phyloP scores from a whole-genome alignment of 106 monocot species.

The Allium fistulosum region DNA sequence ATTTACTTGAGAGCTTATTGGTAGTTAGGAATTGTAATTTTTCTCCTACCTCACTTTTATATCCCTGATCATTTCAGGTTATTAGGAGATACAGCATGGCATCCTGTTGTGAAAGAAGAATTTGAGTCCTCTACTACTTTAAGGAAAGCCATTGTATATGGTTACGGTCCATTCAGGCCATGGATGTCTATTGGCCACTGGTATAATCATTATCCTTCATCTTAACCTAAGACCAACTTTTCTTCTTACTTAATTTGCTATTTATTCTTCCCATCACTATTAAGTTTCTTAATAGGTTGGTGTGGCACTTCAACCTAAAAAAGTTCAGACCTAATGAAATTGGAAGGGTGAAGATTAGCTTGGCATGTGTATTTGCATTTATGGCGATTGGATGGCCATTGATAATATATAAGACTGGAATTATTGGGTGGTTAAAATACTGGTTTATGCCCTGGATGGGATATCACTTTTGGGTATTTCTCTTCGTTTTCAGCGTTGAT shows the following conservation, averaged over 20 bases:
- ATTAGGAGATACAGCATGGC: constrained; percentile 89
- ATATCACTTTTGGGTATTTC: constrained; percentile 92
- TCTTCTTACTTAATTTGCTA: constrained; percentile 4
- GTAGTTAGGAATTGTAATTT: too few relatives aligned
- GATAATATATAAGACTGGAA: constrained; percentile 63
- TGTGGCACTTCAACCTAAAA: constrained; percentile 76
- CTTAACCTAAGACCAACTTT: not conserved
- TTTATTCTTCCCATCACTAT: constrained; percentile 8
- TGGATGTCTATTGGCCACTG: constrained; percentile 98
- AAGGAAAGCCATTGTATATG: constrained; percentile 63
- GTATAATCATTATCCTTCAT: constrained; percentile 21
- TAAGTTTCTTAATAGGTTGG: constrained; percentile 39
- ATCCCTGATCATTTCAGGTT: constrained; percentile 39
- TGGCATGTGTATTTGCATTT: constrained; percentile 89
- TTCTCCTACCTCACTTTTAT: not conserved
- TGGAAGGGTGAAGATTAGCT: constrained; percentile 84
- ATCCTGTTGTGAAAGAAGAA: constrained; percentile 70
- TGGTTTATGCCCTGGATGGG: constrained; percentile 94
- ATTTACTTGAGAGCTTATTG: too few relatives aligned
- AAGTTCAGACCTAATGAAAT: constrained; percentile 88
- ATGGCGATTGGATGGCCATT: constrained; percentile 88
- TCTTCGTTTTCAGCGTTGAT: not conserved
- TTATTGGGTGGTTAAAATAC: constrained; percentile 91
- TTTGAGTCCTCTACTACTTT: constrained; percentile 36
- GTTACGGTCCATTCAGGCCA: constrained; percentile 81